Percentiles rank a stretch among this genome's conserved stretches.
Evolutionary conservation across 2,329 filamentous ascomycete species (phyloP).

Genomic region (Verticillium nubilum): DNA sequence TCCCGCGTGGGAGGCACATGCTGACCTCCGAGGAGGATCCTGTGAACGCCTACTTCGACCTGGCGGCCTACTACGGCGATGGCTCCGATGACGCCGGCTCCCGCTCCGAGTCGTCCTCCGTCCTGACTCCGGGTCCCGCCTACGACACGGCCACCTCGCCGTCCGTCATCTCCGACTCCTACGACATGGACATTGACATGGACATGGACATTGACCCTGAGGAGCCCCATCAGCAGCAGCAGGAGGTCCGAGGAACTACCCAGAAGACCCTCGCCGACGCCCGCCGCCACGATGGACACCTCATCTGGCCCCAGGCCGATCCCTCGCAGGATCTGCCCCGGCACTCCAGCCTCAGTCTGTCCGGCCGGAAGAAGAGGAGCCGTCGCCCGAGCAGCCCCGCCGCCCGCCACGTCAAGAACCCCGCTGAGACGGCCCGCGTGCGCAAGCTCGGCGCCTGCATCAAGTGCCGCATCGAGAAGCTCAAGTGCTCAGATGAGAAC

Average conservation of each 20-base stretch:
- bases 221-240: not conserved
- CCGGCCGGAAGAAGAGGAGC: slow-evolving; percentile 1
- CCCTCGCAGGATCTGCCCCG: slow-evolving; percentile 2
- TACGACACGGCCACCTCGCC: slow-evolving; percentile 1
- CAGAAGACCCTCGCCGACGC: slow-evolving; percentile 1
- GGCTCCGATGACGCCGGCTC: not conserved
- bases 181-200: not conserved
- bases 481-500: slow-evolving; percentile 1
- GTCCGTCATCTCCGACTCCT: slow-evolving; percentile 4
- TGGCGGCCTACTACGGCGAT: slow-evolving; percentile 2
- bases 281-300: slow-evolving; percentile 1
- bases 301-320: slow-evolving; percentile 4
- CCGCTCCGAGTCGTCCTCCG: slow-evolving; percentile 2
- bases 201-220: not conserved
- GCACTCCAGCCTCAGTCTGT: slow-evolving; percentile 1
- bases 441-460: slow-evolving; percentile 6
- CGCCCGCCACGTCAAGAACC: slow-evolving; percentile 4
- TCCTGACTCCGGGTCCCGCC: slow-evolving; percentile 1
- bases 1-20: not conserved
- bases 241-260: not conserved
- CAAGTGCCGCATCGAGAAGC: slow-evolving; percentile 6
- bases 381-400: slow-evolving; percentile 2
- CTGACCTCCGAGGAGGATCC: not conserved
- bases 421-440: slow-evolving; percentile 4
- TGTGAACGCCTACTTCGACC: slow-evolving; percentile 3